Evolutionary conservation across 345 rosid species (phyloP).

Genomic region (Hirschfeldia incana): DNA sequence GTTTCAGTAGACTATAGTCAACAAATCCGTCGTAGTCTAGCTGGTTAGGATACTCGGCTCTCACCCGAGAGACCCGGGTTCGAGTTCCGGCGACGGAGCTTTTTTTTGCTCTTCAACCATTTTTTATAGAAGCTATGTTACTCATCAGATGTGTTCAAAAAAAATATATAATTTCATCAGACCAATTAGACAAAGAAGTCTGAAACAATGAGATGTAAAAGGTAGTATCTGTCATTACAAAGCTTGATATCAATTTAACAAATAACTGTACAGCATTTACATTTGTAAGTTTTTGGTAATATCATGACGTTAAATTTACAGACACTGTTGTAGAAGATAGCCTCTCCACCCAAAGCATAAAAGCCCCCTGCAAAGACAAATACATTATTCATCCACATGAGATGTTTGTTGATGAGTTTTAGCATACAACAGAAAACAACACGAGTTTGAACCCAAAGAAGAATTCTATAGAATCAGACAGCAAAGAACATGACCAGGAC

Average conservation of each 20-base stretch:
- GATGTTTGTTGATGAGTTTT: background rate
- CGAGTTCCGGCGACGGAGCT: slow-evolving; percentile 72
- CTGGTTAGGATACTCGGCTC: slow-evolving; percentile 80
- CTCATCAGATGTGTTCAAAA: no score
- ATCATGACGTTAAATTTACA: slow-evolving; percentile 33
- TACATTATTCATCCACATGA: background rate
- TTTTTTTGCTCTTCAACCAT: background rate
- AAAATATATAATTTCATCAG: no score
- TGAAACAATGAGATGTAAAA: background rate
- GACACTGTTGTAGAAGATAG: slow-evolving; percentile 13
- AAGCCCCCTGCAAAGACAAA: slow-evolving; percentile 13
- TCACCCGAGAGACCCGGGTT: slow-evolving; percentile 77
- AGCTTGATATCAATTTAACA: background rate
- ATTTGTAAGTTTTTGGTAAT: slow-evolving; percentile 1
- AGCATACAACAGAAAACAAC: background rate
- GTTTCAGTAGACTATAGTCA: background rate
- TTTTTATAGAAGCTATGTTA: background rate
- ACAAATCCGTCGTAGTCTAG: slow-evolving; percentile 48
- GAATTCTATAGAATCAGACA: background rate
- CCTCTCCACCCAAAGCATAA: slow-evolving; percentile 17
- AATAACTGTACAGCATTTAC: slow-evolving; percentile 26
- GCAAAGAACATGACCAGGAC: background rate
- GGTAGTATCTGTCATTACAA: background rate
- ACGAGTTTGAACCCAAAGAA: background rate
- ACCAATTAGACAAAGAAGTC: background rate